Base-by-base conservation (phyloP, 1,284 basidiomycete species). In the Sporisorium iseilematis-ciliati region DNA sequence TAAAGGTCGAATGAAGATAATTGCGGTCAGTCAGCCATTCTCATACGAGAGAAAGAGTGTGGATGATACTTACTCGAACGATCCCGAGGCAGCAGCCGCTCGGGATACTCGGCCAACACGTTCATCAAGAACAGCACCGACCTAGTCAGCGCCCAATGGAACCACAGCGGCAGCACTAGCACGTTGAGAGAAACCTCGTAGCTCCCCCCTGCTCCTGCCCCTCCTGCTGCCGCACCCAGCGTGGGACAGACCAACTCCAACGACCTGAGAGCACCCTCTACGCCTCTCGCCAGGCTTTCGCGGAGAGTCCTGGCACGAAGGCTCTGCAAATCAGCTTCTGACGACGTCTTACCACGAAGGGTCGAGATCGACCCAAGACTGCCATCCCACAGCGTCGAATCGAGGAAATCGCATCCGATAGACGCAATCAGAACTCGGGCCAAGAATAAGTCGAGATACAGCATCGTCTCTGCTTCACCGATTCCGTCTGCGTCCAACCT, bases 371-470 rank as follows among this genome's bases (percentile, higher is more conserved):
- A 49, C 5, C 68, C 68, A 4, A 71, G 45, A 26, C 68, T 65
- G 25, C 68, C 68, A 57, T 71, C 68, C 62, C 68, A 71, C 11
- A 71, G 62, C 40, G 68, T 71, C 35, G 68, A 65, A n/a, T 71
- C 68, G 10, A 71, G 29, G 33, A 61, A 65, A 33, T 71, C 68
- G 45, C 68, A 71, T 25, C 68, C 68, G 21, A 71, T 71, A 16
- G 68, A 65, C 3, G 68, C 68, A 20, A 71, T 61, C 49, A 71
- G 26, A 21, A 65, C 68, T n/a, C 58, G 38, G 0, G 62, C 62
- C 11, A 71, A 31, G 46, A 65, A 71, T 16, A 65, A 46, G 46
- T 71, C 68, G 20, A 71, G 41, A 23, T 65, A 71, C 6, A 71
- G 58, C 68, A 71, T 65, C 12, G 53, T 71, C 23, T 71, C 68